phyloP scores from a whole-genome alignment of 345 rosid species.

The Eucalyptus pauciflora region DNA sequence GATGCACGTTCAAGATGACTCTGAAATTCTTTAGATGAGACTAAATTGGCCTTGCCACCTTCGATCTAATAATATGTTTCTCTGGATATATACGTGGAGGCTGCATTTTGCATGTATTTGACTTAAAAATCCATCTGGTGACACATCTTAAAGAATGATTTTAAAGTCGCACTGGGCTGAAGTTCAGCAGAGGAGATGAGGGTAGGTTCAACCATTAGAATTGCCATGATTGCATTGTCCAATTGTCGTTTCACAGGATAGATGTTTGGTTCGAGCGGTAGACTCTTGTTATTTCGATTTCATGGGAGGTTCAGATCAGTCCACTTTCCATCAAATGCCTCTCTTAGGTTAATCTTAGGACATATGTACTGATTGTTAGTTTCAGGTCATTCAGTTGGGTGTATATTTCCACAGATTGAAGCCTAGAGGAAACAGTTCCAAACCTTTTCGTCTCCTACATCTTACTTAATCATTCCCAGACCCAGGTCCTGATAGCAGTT shows the following conservation, averaged over 20 bases:
- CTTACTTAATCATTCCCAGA: background rate
- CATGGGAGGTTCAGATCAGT: no score
- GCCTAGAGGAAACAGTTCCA: background rate
- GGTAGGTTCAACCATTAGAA: background rate
- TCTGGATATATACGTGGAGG: background rate
- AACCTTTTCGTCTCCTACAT: background rate
- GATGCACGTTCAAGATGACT: background rate
- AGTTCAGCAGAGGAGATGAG: background rate
- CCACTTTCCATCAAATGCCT: no score
- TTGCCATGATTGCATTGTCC: background rate
- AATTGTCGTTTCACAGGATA: no score
- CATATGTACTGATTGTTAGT: background rate
- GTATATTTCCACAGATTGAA: background rate
- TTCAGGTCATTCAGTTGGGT: background rate
- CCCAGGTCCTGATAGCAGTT: background rate
- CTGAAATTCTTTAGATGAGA: background rate
- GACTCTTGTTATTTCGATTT: no score
- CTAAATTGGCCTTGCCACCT: background rate
- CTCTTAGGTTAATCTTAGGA: no score
- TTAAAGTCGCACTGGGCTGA: background rate
- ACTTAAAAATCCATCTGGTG: background rate
- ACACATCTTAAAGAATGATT: background rate
- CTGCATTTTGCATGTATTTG: background rate
- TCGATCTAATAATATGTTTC: background rate
- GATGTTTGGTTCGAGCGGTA: no score